Percentiles rank a stretch among this genome's conserved stretches.
Conservation (phyloP, 148 eudicot genomes). For the Oxyria digyna region DNA sequence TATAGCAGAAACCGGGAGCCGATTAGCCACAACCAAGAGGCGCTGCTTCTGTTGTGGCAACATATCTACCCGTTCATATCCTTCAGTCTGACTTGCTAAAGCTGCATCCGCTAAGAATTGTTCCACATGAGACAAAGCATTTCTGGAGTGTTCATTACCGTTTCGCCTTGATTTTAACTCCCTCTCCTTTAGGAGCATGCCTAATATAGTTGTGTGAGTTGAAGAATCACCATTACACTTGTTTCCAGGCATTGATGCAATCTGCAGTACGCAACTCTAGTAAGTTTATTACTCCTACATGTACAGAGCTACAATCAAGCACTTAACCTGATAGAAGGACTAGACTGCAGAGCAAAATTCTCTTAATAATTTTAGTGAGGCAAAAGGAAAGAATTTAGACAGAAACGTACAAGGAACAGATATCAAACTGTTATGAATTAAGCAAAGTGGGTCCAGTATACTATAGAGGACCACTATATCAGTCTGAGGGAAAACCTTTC, state of each 20-base stretch:
- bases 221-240: constrained; percentile 41
- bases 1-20: constrained; percentile 83
- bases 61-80: constrained; percentile 41
- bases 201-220: constrained; percentile 34
- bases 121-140: constrained; percentile 37
- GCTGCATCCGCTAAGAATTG: constrained; percentile 46
- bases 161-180: constrained; percentile 23
- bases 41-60: constrained; percentile 44
- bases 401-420: background rate
- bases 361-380: background rate
- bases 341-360: background rate
- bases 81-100: constrained; percentile 31
- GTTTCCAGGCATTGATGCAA: constrained; percentile 61
- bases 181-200: constrained; percentile 40
- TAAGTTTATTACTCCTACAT: background rate
- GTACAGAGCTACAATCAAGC: background rate
- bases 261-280: constrained; percentile 15
- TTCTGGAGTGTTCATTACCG: constrained; percentile 25
- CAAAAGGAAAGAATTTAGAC: background rate
- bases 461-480: background rate
- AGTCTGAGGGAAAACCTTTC: background rate
- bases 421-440: background rate
- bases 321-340: background rate
- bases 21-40: constrained; percentile 76
- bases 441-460: background rate